A percentile compares a stretch with the other conserved stretches of the same genome.
These are phyloP conservation scores for Moelleriella libera DNA, from an alignment of 2,329 filamentous ascomycete species.

Conservation along the genomic window DNA sequence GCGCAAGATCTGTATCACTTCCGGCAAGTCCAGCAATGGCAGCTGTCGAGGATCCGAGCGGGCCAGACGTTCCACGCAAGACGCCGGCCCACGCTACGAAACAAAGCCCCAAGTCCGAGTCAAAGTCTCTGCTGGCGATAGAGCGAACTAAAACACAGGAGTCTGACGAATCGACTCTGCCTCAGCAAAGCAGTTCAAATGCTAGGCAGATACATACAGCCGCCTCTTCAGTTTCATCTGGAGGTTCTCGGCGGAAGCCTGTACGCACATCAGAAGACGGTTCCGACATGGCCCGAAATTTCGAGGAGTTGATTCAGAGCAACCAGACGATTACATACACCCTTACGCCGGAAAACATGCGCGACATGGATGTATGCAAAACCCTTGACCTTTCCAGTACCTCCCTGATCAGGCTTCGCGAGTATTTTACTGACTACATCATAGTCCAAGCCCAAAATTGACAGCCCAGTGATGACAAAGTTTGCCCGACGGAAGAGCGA, in stretches of 20 bases:
- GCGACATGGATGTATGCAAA: conserved; percentile 50
- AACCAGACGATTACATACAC: conserved; percentile 75
- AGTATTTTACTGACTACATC: too few species aligned
- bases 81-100: conserved; percentile 11
- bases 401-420: too few species aligned
- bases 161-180: conserved; percentile 16
- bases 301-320: conserved; percentile 70
- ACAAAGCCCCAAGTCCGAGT: conserved; percentile 13
- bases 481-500: conserved; percentile 29
- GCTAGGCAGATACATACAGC: conserved; percentile 29
- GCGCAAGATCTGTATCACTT: background rate
- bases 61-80: conserved; percentile 18
- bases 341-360: conserved; percentile 66
- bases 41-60: conserved; percentile 16
- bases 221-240: conserved; percentile 36
- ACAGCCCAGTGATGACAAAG: conserved; percentile 26
- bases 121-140: conserved; percentile 23
- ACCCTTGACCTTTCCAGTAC: too few species aligned
- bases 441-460: conserved; percentile 25
- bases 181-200: conserved; percentile 10
- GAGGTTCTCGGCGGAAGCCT: conserved; percentile 34
- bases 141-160: conserved; percentile 21
- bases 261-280: conserved; percentile 46
- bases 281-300: conserved; percentile 47
- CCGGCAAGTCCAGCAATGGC: conserved; percentile 8